Percentiles rank a stretch among this genome's conserved stretches.
Evolutionary conservation across 805 yeast species (phyloP).

Genomic region (Myxozyma monticola): DNA sequence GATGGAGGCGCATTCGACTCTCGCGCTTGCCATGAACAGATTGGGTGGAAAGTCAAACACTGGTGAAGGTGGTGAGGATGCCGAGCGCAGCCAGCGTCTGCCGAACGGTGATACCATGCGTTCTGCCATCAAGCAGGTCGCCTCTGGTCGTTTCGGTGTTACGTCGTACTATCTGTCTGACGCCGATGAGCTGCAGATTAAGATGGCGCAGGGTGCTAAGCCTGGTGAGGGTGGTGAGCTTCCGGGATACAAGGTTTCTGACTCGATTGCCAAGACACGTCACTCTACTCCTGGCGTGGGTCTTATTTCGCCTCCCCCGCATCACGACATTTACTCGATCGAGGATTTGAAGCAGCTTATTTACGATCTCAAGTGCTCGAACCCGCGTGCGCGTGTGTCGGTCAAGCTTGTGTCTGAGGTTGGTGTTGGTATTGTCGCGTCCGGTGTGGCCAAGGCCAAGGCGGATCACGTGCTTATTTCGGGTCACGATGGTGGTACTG

Average conservation of each 20-base stretch:
- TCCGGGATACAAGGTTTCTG: slow-evolving; percentile 90
- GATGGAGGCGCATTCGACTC: slow-evolving; percentile 96
- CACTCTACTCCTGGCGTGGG: slow-evolving; percentile 98
- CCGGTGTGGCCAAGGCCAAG: slow-evolving; percentile 99
- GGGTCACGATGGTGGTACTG: slow-evolving; percentile 99
- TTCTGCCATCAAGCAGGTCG: slow-evolving; percentile 97
- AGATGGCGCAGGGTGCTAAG: slow-evolving; percentile 99
- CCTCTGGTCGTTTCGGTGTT: slow-evolving; percentile 97
- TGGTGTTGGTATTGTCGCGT: slow-evolving; percentile 98
- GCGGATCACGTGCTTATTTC: slow-evolving; percentile 95
- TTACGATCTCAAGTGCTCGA: slow-evolving; percentile 93
- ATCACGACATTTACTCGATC: slow-evolving; percentile 96
- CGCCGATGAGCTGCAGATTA: slow-evolving; percentile 96
- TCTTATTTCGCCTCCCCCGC: slow-evolving; percentile 96
- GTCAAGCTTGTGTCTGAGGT: slow-evolving; percentile 97
- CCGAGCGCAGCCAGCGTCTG: slow-evolving; percentile 77
- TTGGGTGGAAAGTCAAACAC: slow-evolving; percentile 97
- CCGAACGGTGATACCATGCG: slow-evolving; percentile 96
- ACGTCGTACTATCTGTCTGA: slow-evolving; percentile 92
- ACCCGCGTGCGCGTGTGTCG: slow-evolving; percentile 95
- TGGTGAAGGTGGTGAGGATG: slow-evolving; percentile 99
- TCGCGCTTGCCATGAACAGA: slow-evolving; percentile 98
- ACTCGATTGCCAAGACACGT: slow-evolving; percentile 87
- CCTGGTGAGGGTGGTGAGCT: slow-evolving; percentile 99
- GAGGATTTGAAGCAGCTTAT: slow-evolving; percentile 96